Evolutionary conservation across 768 basidiomycete species (phyloP).

Genomic region (Multifurca ochricompacta): DNA sequence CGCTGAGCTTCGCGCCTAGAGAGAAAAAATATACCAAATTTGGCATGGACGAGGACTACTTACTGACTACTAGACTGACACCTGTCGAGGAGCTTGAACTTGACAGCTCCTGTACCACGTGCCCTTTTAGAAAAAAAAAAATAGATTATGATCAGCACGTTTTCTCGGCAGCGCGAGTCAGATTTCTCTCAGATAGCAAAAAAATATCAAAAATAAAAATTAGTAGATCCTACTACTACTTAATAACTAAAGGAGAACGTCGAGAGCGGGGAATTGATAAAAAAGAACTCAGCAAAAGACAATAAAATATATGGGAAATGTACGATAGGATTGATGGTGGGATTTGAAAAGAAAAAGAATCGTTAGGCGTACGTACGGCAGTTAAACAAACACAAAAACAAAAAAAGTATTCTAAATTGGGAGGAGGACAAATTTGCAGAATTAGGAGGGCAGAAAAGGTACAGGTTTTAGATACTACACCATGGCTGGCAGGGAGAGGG

Average conservation of each 20-base stretch:
- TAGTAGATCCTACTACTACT: conserved; percentile 7
- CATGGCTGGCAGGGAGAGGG: too few relatives aligned
- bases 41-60: not conserved
- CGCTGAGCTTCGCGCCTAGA: not conserved
- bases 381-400: too few relatives aligned
- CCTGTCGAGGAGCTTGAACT: not conserved
- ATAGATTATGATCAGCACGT: not conserved
- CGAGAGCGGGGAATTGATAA: too few relatives aligned
- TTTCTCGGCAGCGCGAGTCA: not conserved
- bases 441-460: not conserved
- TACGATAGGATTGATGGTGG: not conserved
- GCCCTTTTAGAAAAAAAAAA: too few relatives aligned
- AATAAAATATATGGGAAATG: not conserved
- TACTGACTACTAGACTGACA: not conserved
- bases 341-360: not conserved
- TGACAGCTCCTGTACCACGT: not conserved
- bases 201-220: too few relatives aligned
- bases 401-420: conserved; percentile 10
- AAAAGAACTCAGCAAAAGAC: too few relatives aligned
- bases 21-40: not conserved
- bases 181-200: not conserved
- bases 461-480: not conserved
- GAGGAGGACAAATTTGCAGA: conserved; percentile 9
- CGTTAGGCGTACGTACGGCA: too few relatives aligned
- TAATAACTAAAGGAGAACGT: too few relatives aligned